Base-by-base conservation (phyloP, 208 protist species). In the Plasmodiophora brassicae region DNA sequence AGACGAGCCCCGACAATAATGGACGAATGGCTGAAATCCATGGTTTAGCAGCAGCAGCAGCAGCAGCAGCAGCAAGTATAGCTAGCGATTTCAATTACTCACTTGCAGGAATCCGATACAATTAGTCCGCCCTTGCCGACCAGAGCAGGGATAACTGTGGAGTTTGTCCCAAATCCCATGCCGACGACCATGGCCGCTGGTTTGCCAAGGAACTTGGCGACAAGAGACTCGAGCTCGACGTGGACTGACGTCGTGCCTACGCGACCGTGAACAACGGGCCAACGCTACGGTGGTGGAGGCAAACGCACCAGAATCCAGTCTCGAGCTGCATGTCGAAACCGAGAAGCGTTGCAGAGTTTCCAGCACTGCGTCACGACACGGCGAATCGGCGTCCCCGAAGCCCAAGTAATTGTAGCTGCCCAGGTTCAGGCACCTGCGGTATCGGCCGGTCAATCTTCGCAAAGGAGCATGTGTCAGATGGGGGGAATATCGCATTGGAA, bases 351-450 rank as follows among this genome's bases (percentile, higher is more conserved):
- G 28, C 0, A 90, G 44, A 0, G 85, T 22, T 43, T 91, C 20
- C 14, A 88, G 45, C 14, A 91, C 90, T 0, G 36, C 28, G 20
- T 46, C 84, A 53, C 53, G 65, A 57, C 85, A 89, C 25, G 87
- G 57, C 32, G 89, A 65, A 45, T 93, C 86, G 35, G 71, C 38
- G 78, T 91, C 91, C n/a, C 89, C 92, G 53, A 93, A 93, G 35
- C 92, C 92, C 1, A 93, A 88, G 86, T 93, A 93, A 86, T 93
- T 93, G 72, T 93, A 93, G 5, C 90, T 92, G 22, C 89, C 89
- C 0, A 93, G 88, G 85, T 93, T 93, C 71, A 93, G 46, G 87
- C 90, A 91, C 39, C 60, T 35, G 1, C 5, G n/a, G 38, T 72
- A 45, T 39, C 39, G 14, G n/a, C 89, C 89, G n/a, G 89, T 88